Conservation (phyloP, 768 basidiomycete genomes). For the Pisolithus orientalis region DNA sequence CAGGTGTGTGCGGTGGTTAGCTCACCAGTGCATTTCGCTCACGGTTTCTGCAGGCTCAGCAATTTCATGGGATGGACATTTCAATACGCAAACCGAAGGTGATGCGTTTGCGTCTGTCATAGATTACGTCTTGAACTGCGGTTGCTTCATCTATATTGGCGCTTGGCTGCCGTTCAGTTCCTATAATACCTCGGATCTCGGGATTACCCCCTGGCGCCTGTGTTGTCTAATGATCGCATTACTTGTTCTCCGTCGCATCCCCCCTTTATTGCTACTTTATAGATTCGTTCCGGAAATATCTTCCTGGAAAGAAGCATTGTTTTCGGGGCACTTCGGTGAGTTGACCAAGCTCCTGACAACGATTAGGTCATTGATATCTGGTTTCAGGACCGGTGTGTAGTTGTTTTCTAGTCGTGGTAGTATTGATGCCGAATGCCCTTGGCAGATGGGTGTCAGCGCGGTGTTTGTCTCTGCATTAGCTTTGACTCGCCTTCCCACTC, state of each 20-base stretch:
- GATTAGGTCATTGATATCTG: conserved; percentile 1
- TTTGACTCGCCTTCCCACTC: conserved; percentile 49
- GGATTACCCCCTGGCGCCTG: conserved; percentile 67
- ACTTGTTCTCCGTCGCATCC: conserved; percentile 73
- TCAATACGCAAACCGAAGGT: conserved; percentile 74
- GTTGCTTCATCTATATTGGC: conserved; percentile 79
- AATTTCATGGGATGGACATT: conserved; percentile 88
- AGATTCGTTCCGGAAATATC: conserved; percentile 82
- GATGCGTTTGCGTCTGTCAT: conserved; percentile 88
- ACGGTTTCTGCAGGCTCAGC: conserved; percentile 56
- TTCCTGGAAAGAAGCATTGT: conserved; percentile 81
- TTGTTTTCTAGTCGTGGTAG: neutral
- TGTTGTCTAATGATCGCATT: conserved; percentile 61
- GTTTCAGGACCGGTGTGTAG: conserved; percentile 46
- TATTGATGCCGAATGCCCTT: neutral
- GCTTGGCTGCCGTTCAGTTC: conserved; percentile 74
- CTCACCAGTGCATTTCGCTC: neutral
- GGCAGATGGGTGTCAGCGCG: conserved; percentile 85
- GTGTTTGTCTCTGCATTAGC: conserved; percentile 83
- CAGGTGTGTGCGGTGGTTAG: conserved; percentile 38
- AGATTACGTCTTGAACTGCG: conserved; percentile 79
- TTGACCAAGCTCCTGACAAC: conserved; percentile 3
- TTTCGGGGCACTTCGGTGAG: conserved; percentile 86
- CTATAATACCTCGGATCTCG: conserved; percentile 51
- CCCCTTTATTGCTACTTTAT: conserved; percentile 70